Base-by-base conservation (phyloP, 352 stramenopile species). In the Globisporangium sylvaticum region DNA sequence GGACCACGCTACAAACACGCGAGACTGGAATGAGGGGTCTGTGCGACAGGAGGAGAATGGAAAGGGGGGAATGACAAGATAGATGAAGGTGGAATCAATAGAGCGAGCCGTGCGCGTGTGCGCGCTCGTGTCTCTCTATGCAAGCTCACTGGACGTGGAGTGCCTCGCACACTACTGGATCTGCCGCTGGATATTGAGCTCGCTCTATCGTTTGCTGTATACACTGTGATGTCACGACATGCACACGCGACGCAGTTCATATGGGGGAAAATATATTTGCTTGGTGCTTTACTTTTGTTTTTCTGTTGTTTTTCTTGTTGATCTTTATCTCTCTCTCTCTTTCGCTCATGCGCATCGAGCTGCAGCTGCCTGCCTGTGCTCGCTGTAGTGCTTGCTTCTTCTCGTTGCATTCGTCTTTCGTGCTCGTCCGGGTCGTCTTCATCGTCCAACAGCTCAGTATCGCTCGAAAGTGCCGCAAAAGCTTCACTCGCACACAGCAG, bases 321-420 rank as follows among this genome's bases (percentile, higher is more conserved):
- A 48, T 48, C 39, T 48, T 32, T 58, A 50, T 64, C 58, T 50
- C 58, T 55, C 31, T 50, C 58, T 64, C 58, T 55, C 31, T 50
- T 39, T 64, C 56, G 29, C 56, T 48, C 37, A 7, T n/a, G 39
- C 39, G 39, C 39, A 48, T 48, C 39, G 39, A 48, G 39, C 14
- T n/a, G 39, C 39, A n/a, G 39, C 15, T 48, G 39, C 9, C 39
- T 15, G 39, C 39, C 15, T 48, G 39, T n/a, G 39, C 15, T 44
- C 18, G 37, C 37, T 44, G 39, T n/a, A 48, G 39, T 48, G 4
- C 39, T 48, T 48, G 39, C 39, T 48, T 48, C 39, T 48, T 15
- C 5, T 7, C n/a, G 15, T 7, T 48, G 15, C 14, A 48, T 48
- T 48, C 39, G 15, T 48, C 39, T 48, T 48, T 48, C 14, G 39